These are phyloP conservation scores for Arabidopsis suecica DNA, from an alignment of 345 rosid genomes.

Conservation along the genomic window DNA sequence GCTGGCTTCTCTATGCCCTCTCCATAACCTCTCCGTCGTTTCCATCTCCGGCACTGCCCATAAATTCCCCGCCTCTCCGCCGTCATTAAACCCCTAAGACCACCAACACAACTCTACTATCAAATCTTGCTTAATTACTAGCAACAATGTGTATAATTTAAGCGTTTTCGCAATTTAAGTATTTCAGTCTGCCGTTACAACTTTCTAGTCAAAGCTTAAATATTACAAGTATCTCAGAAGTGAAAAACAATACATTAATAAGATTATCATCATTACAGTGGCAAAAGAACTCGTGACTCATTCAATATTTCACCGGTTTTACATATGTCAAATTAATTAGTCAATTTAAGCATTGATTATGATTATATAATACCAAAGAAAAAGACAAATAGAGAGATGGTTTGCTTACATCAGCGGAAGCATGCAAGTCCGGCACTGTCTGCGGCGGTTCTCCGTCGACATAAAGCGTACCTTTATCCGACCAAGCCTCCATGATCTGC, in stretches of 20 bases:
- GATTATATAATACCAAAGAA: too few species aligned
- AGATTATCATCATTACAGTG: conserved; percentile 5
- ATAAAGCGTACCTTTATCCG: conserved; percentile 75
- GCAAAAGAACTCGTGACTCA: conserved; percentile 29
- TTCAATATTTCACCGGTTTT: background rate
- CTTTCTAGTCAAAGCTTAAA: conserved; percentile 6
- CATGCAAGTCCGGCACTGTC: conserved; percentile 74
- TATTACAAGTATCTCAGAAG: background rate
- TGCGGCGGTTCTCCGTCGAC: conserved; percentile 66
- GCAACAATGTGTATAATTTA: background rate
- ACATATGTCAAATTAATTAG: conserved; percentile 1
- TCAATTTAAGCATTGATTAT: conserved; percentile 13
- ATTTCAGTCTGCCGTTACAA: background rate
- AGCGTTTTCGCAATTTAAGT: background rate
- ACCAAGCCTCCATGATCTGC: conserved; percentile 84
- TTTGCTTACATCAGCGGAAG: conserved; percentile 48
- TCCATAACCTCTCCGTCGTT: conserved; percentile 48
- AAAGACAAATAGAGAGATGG: conserved; percentile 26
- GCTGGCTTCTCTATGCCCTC: conserved; percentile 81
- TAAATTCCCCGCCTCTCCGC: conserved; percentile 44
- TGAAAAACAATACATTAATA: background rate
- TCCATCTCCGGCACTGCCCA: conserved; percentile 74
- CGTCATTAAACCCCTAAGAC: conserved; percentile 52
- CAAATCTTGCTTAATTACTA: conserved; percentile 7
- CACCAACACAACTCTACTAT: conserved; percentile 27